Evolutionary conservation across 1,139 yeast species (phyloP).

Genomic region (Candida pseudocylindracea): DNA sequence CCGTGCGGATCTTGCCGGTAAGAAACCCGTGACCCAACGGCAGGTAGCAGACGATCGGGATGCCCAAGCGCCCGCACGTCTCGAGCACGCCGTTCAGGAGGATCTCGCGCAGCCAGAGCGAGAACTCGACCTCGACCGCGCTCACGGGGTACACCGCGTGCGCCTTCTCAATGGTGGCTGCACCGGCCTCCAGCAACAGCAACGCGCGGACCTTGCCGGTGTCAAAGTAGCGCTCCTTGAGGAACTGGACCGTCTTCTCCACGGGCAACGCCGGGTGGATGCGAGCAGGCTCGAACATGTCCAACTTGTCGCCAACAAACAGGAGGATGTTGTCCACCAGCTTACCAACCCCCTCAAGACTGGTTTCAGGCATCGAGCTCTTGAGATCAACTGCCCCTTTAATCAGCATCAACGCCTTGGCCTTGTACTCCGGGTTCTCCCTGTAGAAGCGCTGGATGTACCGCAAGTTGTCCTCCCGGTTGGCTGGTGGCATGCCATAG

Average conservation of each 20-base stretch:
- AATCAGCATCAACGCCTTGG: constrained; percentile 36
- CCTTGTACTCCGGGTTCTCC: constrained; percentile 4
- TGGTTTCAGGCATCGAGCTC: constrained; percentile 22
- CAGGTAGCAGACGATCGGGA: constrained; percentile 59
- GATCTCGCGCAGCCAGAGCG: constrained; percentile 41
- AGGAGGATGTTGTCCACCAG: constrained; percentile 26
- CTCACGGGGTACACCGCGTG: constrained; percentile 23
- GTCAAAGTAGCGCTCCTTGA: constrained; percentile 24
- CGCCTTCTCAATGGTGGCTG: constrained; percentile 35
- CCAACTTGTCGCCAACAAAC: constrained; percentile 2
- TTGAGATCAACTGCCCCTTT: constrained; percentile 33
- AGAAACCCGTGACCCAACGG: constrained; percentile 67
- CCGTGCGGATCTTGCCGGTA: constrained; percentile 15
- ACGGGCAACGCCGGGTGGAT: constrained; percentile 27
- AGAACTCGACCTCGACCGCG: constrained; percentile 57
- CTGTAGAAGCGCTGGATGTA: constrained; percentile 33
- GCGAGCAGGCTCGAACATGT: constrained; percentile 46
- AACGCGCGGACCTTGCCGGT: constrained; percentile 40
- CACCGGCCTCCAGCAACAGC: constrained; percentile 50
- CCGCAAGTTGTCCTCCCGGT: constrained; percentile 21
- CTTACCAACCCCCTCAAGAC: constrained; percentile 19
- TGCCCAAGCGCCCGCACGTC: constrained; percentile 19
- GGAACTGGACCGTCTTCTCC: constrained; percentile 24
- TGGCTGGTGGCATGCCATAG: constrained; percentile 39
- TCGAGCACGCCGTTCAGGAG: constrained; percentile 36